Evolutionary conservation across 371 early-diverging fungal species (phyloP), one percentile per base, ranked within the genome.

Genomic region (Thermomucor indicae-seudaticae): DNA sequence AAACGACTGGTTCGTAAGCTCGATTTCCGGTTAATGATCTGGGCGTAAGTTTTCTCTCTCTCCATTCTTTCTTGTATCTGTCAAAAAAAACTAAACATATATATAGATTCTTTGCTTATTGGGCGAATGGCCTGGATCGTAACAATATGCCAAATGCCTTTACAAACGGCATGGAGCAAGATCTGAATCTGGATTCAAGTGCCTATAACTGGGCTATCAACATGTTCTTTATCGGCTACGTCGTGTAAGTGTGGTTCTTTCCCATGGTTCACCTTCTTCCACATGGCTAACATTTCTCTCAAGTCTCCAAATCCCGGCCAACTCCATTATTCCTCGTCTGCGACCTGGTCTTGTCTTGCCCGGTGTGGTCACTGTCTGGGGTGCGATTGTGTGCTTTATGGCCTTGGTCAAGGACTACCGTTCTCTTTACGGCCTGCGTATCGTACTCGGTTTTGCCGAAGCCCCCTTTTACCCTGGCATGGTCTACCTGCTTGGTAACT

Each of bases 391-490:
- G 29, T 76, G 75, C 44, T 67, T 67, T 34, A 80, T 84, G 79
- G 74, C 83, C 1, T 61, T 72, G 1, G 76, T 77, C 8, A 67
- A 50, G 2, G 64, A 55, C 25, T 72, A 64, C 24, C 49, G 60
- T 27, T 78, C 76, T 31, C 61, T 86, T 6, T 64, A 80, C 20
- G 77, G 73, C 22, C 63, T 78, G 17, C 80, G 90, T 23, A 71
- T 86, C 54, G 72, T 82, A 24, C 75, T 89, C 22, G 90, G 90
- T 35, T 60, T 80, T 12, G 60, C 68, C 31, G 88, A 88, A 65
- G 78, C 80, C 27, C 88, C 86, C 2, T 79, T 90, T 47, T 84
- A 86, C 32, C 91, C 90, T 10, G 90, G 88, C 19, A 80, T 85
- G 23, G 72, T 88, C 7, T 86, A 75, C 43, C 78, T 85, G 57